These are phyloP conservation scores for Aspergillus flavus DNA, from an alignment of 2,329 filamentous ascomycete species.

Conservation along the genomic window DNA sequence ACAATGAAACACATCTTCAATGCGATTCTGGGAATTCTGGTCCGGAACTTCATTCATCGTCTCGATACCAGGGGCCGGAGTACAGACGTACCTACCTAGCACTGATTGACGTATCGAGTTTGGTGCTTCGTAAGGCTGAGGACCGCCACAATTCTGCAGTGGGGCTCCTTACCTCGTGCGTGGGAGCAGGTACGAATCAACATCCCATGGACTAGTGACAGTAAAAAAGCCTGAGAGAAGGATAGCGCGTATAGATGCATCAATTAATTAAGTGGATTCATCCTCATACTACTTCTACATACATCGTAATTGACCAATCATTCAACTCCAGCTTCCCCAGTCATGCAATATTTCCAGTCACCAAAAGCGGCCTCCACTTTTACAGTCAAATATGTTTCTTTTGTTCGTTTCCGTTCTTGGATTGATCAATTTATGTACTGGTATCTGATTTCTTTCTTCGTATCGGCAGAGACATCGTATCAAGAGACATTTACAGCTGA, in stretches of 20 bases:
- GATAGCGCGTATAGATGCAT: neutral
- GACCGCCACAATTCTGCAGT: neutral
- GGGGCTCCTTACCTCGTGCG: neutral
- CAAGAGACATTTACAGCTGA: constrained; percentile 64
- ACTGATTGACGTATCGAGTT: neutral
- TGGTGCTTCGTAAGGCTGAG: neutral
- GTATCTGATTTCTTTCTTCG: constrained; percentile 24
- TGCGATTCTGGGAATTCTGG: neutral
- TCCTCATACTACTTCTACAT: constrained; percentile 11
- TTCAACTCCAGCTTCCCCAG: constrained; percentile 9
- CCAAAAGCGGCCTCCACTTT: neutral
- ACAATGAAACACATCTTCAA: neutral
- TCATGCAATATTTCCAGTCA: constrained; percentile 3
- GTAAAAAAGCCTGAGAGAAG: neutral
- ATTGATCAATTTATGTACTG: constrained; percentile 24
- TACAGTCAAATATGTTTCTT: constrained; percentile 7
- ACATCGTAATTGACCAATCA: constrained; percentile 11
- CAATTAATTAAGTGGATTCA: constrained; percentile 15
- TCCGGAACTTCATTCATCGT: neutral
- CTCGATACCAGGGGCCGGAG: neutral
- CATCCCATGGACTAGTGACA: neutral
- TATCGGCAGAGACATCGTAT: constrained; percentile 19
- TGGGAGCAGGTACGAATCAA: neutral
- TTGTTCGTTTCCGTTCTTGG: constrained; percentile 2
- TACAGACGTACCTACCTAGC: neutral